A percentile compares a stretch with the other conserved stretches of the same genome.
Evolutionary conservation across 306 rosid genomes (phyloP).

Genomic region (Fragaria vesca): DNA sequence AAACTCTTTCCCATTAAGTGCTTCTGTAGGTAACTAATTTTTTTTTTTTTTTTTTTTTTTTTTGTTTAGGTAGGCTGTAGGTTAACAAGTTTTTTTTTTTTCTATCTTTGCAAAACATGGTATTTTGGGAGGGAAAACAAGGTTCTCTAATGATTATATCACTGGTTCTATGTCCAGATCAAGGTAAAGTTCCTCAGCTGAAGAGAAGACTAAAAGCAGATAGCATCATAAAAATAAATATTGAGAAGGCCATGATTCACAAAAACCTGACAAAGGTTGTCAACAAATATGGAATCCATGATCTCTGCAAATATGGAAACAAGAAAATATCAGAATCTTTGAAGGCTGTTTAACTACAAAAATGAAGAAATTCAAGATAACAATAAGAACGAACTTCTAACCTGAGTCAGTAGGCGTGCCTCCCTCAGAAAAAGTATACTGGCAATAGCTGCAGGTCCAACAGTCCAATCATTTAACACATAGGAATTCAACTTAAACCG

Average conservation of each 20-base stretch:
- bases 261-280: slow-evolving; percentile 78
- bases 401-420: slow-evolving; percentile 49
- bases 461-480: slow-evolving; percentile 16
- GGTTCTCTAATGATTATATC: background rate
- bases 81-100: background rate
- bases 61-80: background rate
- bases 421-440: slow-evolving; percentile 65
- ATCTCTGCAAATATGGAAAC: slow-evolving; percentile 48
- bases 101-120: background rate
- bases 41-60: too few relatives aligned
- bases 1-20: background rate
- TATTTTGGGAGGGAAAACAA: background rate
- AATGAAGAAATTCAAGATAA: background rate
- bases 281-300: slow-evolving; percentile 37
- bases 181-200: slow-evolving; percentile 4
- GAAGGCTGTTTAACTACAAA: slow-evolving; percentile 16
- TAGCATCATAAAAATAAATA: slow-evolving; percentile 6
- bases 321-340: slow-evolving; percentile 27
- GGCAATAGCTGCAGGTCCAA: slow-evolving; percentile 66
- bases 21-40: background rate
- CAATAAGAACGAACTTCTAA: slow-evolving; percentile 30
- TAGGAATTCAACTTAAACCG: background rate
- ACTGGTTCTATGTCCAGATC: background rate
- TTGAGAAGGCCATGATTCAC: slow-evolving; percentile 16
- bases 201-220: background rate